Conservation (phyloP, 73 alveolate genomes). For the Blepharisma stoltei region DNA sequence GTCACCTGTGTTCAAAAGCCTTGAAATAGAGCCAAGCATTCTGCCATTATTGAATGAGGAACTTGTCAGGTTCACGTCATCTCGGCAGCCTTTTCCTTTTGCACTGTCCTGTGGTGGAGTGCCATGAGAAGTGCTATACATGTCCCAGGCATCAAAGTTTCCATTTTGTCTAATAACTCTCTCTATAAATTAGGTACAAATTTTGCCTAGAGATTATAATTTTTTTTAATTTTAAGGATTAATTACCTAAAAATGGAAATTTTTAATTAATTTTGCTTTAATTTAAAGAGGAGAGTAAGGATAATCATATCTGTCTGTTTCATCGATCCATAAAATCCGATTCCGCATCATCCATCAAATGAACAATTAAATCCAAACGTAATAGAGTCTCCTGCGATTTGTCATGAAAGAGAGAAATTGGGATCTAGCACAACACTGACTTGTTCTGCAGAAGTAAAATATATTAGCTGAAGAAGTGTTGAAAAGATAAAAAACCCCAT, state of each 20-base stretch:
- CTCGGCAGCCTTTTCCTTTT: background rate
- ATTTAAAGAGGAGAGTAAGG: too few relatives aligned
- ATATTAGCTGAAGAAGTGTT: too few relatives aligned
- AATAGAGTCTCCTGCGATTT: background rate
- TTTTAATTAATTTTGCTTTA: too few relatives aligned
- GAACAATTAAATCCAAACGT: background rate
- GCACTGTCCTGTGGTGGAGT: background rate
- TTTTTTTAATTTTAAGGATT: too few relatives aligned
- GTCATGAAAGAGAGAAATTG: conserved; percentile 2
- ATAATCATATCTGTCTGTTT: conserved; percentile 7
- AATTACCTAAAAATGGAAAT: too few relatives aligned
- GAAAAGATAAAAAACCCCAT: too few relatives aligned
- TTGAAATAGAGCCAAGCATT: conserved; percentile 6
- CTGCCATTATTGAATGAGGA: background rate
- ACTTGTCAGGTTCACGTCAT: background rate
- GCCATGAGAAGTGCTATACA: background rate
- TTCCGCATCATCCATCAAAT: conserved; percentile 22
- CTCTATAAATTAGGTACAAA: too few relatives aligned
- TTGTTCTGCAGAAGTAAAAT: too few relatives aligned
- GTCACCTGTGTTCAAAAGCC: background rate
- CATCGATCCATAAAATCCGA: background rate
- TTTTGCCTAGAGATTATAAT: too few relatives aligned
- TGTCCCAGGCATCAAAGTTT: background rate
- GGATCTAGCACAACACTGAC: background rate
- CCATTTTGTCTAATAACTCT: background rate